phyloP scores from a whole-genome alignment of 1,139 yeast genomes.

The Geotrichum citri-aurantii region DNA sequence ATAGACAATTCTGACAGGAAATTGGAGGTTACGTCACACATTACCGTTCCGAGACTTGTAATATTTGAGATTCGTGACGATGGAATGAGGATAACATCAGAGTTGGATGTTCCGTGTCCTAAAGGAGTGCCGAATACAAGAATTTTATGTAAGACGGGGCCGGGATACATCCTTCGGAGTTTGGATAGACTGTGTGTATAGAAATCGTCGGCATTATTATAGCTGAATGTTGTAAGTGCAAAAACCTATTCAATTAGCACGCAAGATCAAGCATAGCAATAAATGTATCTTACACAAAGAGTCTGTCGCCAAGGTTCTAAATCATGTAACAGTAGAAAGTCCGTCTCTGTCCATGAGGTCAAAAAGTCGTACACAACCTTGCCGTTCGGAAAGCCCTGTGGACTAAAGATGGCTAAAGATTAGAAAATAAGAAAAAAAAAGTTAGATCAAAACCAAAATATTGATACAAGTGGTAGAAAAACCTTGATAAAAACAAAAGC shows the following conservation, averaged over 20 bases:
- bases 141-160: slow-evolving; percentile 57
- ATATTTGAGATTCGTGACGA: slow-evolving; percentile 29
- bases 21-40: slow-evolving; percentile 65
- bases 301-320: slow-evolving; percentile 80
- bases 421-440: too few relatives aligned
- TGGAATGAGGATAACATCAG: slow-evolving; percentile 32
- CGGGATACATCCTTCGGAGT: slow-evolving; percentile 46
- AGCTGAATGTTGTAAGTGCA: slow-evolving; percentile 51
- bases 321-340: slow-evolving; percentile 65
- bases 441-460: too few relatives aligned
- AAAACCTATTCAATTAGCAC: slow-evolving; percentile 37
- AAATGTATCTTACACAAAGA: slow-evolving; percentile 18
- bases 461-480: background rate
- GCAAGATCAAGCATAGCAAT: background rate
- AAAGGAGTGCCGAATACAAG: slow-evolving; percentile 55
- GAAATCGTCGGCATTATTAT: slow-evolving; percentile 31
- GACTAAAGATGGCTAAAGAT: slow-evolving; percentile 51
- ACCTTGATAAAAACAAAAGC: background rate
- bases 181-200: slow-evolving; percentile 33
- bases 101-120: slow-evolving; percentile 26
- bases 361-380: slow-evolving; percentile 54
- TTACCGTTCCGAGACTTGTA: slow-evolving; percentile 56
- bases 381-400: slow-evolving; percentile 80
- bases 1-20: slow-evolving; percentile 59
- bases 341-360: slow-evolving; percentile 48